These are phyloP conservation scores for Ophiostoma sp. DNA, from an alignment of 2,329 filamentous ascomycete species.

Conservation along the genomic window DNA sequence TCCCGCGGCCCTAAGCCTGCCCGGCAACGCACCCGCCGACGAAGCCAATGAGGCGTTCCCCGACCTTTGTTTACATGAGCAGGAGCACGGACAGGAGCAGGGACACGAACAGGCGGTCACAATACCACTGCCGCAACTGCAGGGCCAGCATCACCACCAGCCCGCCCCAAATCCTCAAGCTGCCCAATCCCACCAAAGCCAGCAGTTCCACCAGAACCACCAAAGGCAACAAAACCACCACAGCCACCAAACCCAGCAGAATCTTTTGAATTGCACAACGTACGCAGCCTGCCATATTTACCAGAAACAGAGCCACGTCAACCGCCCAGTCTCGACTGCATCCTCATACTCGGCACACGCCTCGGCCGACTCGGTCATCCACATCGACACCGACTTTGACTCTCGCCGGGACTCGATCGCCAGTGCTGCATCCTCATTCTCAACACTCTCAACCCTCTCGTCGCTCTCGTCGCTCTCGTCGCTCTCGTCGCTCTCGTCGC, in stretches of 20 bases:
- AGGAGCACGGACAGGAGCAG: slow-evolving; percentile 20
- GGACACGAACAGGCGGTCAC: slow-evolving; percentile 22
- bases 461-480: background rate
- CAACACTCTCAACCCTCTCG: slow-evolving; percentile 24
- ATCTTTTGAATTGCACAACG: background rate
- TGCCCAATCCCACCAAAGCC: background rate
- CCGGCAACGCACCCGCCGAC: background rate
- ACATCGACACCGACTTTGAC: slow-evolving; percentile 28
- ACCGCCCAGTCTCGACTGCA: background rate
- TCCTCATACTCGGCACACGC: background rate
- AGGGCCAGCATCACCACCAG: slow-evolving; percentile 13
- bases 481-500: background rate
- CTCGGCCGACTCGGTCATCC: slow-evolving; percentile 23
- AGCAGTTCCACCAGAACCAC: background rate
- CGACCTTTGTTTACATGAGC: slow-evolving; percentile 40
- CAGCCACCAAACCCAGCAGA: background rate
- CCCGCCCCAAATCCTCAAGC: no score
- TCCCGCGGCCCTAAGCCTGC: background rate
- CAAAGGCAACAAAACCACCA: background rate
- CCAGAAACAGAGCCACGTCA: background rate
- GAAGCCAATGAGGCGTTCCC: slow-evolving; percentile 13
- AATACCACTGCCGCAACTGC: slow-evolving; percentile 8
- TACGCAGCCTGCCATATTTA: background rate
- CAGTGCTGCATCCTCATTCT: slow-evolving; percentile 30
- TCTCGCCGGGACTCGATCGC: slow-evolving; percentile 31